Evolutionary conservation across 805 yeast genomes (phyloP).

Genomic region (Candida hungchunana): DNA sequence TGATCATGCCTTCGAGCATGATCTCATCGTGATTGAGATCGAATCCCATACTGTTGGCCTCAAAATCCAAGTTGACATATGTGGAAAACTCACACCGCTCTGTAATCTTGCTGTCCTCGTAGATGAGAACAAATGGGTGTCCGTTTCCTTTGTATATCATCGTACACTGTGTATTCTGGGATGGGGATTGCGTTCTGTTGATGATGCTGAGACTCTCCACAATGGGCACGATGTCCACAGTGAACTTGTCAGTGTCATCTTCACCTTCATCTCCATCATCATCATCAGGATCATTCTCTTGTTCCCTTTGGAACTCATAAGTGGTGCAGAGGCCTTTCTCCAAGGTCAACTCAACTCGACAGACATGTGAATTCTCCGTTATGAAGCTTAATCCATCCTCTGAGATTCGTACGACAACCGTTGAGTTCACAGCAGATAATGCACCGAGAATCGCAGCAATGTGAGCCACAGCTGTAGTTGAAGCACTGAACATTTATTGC

Average conservation of each 20-base stretch:
- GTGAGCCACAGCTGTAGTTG: conserved; percentile 43
- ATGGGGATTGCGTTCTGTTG: conserved; percentile 28
- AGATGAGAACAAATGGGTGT: conserved; percentile 49
- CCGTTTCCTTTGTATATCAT: conserved; percentile 47
- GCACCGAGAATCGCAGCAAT: conserved; percentile 42
- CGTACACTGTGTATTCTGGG: conserved; percentile 44
- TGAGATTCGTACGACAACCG: conserved; percentile 40
- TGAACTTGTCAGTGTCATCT: conserved; percentile 29
- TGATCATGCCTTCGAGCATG: conserved; percentile 44
- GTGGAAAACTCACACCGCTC: conserved; percentile 58
- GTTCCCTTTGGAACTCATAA: conserved; percentile 19
- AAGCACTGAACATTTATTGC: conserved; percentile 34
- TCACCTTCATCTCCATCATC: conserved; percentile 16
- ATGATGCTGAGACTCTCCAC: conserved; percentile 47
- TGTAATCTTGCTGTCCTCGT: conserved; percentile 48
- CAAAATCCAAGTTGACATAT: conserved; percentile 28
- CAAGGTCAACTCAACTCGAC: conserved; percentile 32
- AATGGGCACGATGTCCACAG: conserved; percentile 42
- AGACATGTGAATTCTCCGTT: conserved; percentile 42
- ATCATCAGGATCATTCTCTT: conserved; percentile 7
- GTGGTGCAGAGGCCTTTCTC: conserved; percentile 35
- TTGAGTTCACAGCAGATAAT: conserved; percentile 35
- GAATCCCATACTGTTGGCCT: conserved; percentile 33
- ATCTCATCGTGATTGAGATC: conserved; percentile 41
- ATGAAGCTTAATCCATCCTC: conserved; percentile 49